Evolutionary conservation across 257 asterid species (phyloP).

Genomic region (Verbena officinalis): DNA sequence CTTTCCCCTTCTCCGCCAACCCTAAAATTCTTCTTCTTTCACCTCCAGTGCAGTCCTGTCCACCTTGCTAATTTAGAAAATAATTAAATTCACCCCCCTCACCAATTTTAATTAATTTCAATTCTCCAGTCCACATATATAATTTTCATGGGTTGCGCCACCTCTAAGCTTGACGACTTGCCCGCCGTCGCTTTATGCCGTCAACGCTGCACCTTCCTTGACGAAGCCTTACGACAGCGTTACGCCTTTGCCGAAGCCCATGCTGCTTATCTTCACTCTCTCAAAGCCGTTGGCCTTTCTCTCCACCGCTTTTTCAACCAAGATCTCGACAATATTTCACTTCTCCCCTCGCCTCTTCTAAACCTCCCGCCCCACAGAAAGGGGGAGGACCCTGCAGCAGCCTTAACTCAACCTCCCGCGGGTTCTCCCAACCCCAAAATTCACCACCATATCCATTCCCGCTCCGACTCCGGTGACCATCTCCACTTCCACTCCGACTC

Average conservation of each 20-base stretch:
- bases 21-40: constrained; percentile 15
- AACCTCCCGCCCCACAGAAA: constrained; percentile 47
- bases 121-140: neutral
- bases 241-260: constrained; percentile 68
- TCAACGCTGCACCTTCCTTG: constrained; percentile 61
- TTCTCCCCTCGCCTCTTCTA: constrained; percentile 47
- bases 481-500: constrained; percentile 53
- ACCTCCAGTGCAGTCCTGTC: too few relatives aligned
- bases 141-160: constrained; percentile 51
- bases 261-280: constrained; percentile 55
- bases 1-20: constrained; percentile 24
- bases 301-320: constrained; percentile 50
- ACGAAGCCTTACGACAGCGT: constrained; percentile 63
- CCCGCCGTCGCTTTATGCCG: constrained; percentile 74
- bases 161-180: constrained; percentile 66
- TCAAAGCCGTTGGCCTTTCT: constrained; percentile 49
- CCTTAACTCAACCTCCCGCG: constrained; percentile 33
- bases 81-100: too few relatives aligned
- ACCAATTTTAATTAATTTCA: too few relatives aligned
- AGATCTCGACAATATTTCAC: constrained; percentile 37
- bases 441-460: constrained; percentile 39
- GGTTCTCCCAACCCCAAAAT: constrained; percentile 21
- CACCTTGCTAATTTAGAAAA: constrained; percentile 29
- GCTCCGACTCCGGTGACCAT: constrained; percentile 67
- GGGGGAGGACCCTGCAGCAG: too few relatives aligned